A percentile compares a stretch with the other conserved stretches of the same genome.
These are phyloP conservation scores for Staphylotrichum tortipilum DNA, from an alignment of 495 filamentous ascomycete species.

Conservation along the genomic window DNA sequence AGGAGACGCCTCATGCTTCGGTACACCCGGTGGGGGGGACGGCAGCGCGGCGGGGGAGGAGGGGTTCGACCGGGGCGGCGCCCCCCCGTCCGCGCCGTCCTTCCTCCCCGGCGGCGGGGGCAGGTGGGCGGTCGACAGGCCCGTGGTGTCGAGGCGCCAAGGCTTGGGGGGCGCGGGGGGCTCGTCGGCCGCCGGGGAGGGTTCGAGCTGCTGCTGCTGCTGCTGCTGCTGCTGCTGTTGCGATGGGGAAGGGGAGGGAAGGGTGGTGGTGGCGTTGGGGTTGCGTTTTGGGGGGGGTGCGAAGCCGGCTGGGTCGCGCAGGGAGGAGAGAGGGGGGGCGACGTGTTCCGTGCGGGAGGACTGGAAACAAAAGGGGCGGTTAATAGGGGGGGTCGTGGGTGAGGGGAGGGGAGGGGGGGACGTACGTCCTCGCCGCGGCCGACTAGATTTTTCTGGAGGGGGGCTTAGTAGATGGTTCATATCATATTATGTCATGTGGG, in stretches of 20 bases:
- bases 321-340: slow-evolving; percentile 61
- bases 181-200: too few relatives aligned
- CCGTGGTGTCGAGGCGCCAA: slow-evolving; percentile 62
- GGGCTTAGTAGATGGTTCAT: too few relatives aligned
- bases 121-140: slow-evolving; percentile 56
- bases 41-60: slow-evolving; percentile 39
- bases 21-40: slow-evolving; percentile 59
- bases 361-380: too few relatives aligned
- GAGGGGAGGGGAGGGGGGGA: too few relatives aligned
- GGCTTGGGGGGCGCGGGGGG: slow-evolving; percentile 52
- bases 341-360: slow-evolving; percentile 35
- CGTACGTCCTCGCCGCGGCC: slow-evolving; percentile 28
- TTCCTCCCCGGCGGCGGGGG: slow-evolving; percentile 62
- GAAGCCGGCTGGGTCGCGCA: slow-evolving; percentile 79
- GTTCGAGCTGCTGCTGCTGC: slow-evolving; percentile 27
- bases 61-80: slow-evolving; percentile 13
- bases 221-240: slow-evolving; percentile 25
- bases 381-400: too few relatives aligned
- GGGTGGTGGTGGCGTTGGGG: slow-evolving; percentile 4
- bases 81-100: slow-evolving; percentile 36
- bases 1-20: slow-evolving; percentile 43
- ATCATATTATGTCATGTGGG: too few relatives aligned
- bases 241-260: slow-evolving; percentile 5
- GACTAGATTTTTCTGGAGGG: slow-evolving; percentile 40
- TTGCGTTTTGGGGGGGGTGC: slow-evolving; percentile 68